phyloP scores from a whole-genome alignment of 176 grass and related monocot genomes.

The Triticum turgidum region DNA sequence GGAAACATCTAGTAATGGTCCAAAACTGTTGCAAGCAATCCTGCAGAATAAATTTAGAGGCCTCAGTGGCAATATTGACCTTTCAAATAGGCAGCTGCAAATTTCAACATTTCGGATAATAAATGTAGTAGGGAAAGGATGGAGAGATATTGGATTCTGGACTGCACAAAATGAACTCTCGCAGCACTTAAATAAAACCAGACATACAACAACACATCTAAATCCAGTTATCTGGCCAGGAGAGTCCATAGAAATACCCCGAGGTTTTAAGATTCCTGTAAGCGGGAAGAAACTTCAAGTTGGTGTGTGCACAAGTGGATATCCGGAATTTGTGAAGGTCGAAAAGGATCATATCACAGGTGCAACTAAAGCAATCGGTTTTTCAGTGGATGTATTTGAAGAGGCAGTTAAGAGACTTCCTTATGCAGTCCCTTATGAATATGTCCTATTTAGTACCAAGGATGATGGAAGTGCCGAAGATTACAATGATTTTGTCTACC shows the following conservation, averaged over 20 bases:
- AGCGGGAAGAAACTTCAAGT: conserved; percentile 34
- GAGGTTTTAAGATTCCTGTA: conserved; percentile 37
- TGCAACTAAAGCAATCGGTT: background rate
- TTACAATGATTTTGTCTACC: conserved; percentile 55
- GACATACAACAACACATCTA: background rate
- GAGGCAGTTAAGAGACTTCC: conserved; percentile 38
- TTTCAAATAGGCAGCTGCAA: conserved; percentile 48
- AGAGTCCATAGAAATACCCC: conserved; percentile 30
- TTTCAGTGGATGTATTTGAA: conserved; percentile 49
- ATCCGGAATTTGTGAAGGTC: conserved; percentile 21
- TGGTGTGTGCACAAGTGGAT: conserved; percentile 40
- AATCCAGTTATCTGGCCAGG: conserved; percentile 50
- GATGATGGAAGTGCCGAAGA: background rate
- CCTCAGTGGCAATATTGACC: conserved; percentile 46
- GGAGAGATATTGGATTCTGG: conserved; percentile 50
- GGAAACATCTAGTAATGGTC: conserved; percentile 37
- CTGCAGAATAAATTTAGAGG: conserved; percentile 50
- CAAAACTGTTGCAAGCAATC: conserved; percentile 44
- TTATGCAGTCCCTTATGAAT: conserved; percentile 32
- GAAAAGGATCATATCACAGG: conserved; percentile 40
- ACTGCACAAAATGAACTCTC: conserved; percentile 36
- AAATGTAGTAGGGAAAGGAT: conserved; percentile 41
- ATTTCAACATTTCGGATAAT: conserved; percentile 40
- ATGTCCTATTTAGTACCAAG: background rate
- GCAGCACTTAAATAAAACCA: background rate